These are phyloP conservation scores for Begonia masoniana DNA, from an alignment of 306 rosid genomes.

Conservation along the genomic window DNA sequence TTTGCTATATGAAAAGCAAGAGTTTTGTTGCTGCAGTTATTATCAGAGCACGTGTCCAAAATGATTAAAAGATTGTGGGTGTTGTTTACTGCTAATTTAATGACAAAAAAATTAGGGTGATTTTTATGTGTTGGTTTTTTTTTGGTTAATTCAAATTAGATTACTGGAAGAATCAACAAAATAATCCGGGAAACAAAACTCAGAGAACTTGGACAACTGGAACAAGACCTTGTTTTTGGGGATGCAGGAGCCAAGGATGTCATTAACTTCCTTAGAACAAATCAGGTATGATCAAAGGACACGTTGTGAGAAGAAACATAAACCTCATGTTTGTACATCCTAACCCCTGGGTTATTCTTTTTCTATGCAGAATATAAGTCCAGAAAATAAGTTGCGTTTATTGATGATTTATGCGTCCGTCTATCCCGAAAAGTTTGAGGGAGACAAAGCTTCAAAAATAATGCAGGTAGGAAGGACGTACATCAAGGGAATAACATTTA, in stretches of 20 bases:
- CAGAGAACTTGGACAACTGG: conserved; percentile 82
- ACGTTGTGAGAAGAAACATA: conserved; percentile 1
- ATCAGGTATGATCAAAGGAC: conserved; percentile 43
- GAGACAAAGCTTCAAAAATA: conserved; percentile 74
- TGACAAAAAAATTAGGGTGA: too few relatives aligned
- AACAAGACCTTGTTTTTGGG: conserved; percentile 97
- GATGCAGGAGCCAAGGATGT: conserved; percentile 95
- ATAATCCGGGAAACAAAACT: conserved; percentile 59
- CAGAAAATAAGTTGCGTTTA: conserved; percentile 84
- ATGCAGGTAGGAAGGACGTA: conserved; percentile 59
- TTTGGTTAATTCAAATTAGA: conserved; percentile 36
- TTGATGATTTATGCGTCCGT: conserved; percentile 78
- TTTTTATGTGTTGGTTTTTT: neutral
- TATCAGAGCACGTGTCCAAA: too few relatives aligned
- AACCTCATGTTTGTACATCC: conserved; percentile 4
- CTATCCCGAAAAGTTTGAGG: conserved; percentile 89
- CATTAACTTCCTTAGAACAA: conserved; percentile 58
- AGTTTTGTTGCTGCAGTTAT: too few relatives aligned
- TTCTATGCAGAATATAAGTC: conserved; percentile 39
- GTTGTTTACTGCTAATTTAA: too few relatives aligned
- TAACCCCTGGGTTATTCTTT: conserved; percentile 1
- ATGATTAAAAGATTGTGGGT: too few relatives aligned
- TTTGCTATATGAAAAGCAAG: too few relatives aligned
- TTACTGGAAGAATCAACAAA: conserved; percentile 81
- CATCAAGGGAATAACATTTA: neutral